Evolutionary conservation across 2,329 filamentous ascomycete genomes (phyloP), one percentile per base, ranked within the genome.

Genomic region (Pseudogymnoascus pannorum): DNA sequence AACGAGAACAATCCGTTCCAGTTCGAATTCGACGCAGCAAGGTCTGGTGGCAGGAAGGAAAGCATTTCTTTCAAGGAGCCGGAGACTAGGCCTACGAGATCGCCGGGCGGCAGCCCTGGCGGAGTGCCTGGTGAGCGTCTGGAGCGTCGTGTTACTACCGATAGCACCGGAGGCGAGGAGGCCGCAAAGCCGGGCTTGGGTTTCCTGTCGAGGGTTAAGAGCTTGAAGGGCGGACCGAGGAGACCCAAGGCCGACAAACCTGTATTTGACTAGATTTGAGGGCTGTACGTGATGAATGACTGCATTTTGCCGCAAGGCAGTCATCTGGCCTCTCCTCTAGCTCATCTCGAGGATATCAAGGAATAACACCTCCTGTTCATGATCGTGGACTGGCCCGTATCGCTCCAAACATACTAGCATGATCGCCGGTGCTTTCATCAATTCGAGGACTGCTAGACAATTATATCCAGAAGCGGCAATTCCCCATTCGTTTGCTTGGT

Each of bases 171-270:
- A 16, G 70, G 70, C 57, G 77, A 78, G 62, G 78, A 76, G 38
- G 74, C 74, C 66, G 14, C 35, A 14, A 48, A 40, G 20, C 71
- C 72, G 64, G 77, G 74, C 2, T 72, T 75, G 29, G 88, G 89
- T 1, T 87, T 95, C 64, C 73, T 95, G 64, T 89, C 84, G 59
- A 84, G 91, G 60, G 90, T 94, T 77, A 92, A 90, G 81, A 91
- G 87, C 74, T 76, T 94, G 75, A 92, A 91, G 78, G 87, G 87
- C 58, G 84, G 85, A 31, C 81, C 86, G 66, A 79, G 84, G 65
- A 76, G 75, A 68, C 74, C 72, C 62, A 75, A 72, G 66, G 61
- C 62, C 3, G 24, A 58, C 11, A 59, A 57, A 33, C 57, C 42
- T 29, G 29, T 51, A 29, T 29, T 40, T 12, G 38, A 60, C 44